A percentile compares a stretch with the other conserved stretches of the same genome.
phyloP scores from a whole-genome alignment of 371 early-diverging fungal species.

The Syncephalastrum monosporum region DNA sequence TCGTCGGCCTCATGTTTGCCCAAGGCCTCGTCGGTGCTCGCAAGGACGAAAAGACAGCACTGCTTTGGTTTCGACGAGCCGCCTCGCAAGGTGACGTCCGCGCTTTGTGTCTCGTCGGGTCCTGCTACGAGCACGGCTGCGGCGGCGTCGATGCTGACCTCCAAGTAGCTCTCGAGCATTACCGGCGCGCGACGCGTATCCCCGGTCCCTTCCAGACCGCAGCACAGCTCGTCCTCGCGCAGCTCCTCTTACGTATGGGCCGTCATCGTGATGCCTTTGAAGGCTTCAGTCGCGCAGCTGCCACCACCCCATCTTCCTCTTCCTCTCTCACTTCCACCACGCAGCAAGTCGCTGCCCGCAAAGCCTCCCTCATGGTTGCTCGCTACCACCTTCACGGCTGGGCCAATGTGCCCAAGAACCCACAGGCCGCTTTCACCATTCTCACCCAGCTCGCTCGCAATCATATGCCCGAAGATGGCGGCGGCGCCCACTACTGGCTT shows the following conservation, averaged over 20 bases:
- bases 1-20: constrained; percentile 42
- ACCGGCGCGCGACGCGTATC: constrained; percentile 60
- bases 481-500: constrained; percentile 27
- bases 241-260: constrained; percentile 34
- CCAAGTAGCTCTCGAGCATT: constrained; percentile 60
- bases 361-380: constrained; percentile 29
- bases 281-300: constrained; percentile 33
- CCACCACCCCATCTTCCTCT: neutral
- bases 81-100: constrained; percentile 63
- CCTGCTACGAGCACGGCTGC: constrained; percentile 71
- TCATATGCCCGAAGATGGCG: constrained; percentile 7
- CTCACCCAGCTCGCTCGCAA: constrained; percentile 12
- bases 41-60: constrained; percentile 36
- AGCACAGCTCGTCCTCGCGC: constrained; percentile 47
- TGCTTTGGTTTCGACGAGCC: constrained; percentile 66
- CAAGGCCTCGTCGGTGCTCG: constrained; percentile 13
- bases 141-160: constrained; percentile 55
- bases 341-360: constrained; percentile 16
- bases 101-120: constrained; percentile 71
- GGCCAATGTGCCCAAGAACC: constrained; percentile 20
- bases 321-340: neutral
- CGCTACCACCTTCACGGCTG: constrained; percentile 32
- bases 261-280: constrained; percentile 38
- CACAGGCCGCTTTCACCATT: constrained; percentile 18
- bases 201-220: constrained; percentile 36